These are phyloP conservation scores for Pythium scleroteichum DNA, from an alignment of 352 stramenopile genomes.

Conservation along the genomic window DNA sequence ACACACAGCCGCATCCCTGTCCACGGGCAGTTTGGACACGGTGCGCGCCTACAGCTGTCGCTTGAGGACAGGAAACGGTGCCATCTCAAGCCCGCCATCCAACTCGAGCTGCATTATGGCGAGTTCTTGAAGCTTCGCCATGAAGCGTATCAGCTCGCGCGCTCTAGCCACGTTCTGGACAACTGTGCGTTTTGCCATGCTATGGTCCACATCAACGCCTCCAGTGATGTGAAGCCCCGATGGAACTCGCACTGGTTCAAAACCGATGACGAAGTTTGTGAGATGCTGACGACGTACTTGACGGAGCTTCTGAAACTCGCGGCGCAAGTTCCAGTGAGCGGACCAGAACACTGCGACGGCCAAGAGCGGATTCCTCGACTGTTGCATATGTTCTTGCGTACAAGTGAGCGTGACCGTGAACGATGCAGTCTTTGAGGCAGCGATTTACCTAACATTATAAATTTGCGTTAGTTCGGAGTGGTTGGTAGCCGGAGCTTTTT, in stretches of 20 bases:
- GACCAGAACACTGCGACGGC: constrained; percentile 1
- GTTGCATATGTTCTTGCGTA: constrained; percentile 3
- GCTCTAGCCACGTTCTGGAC: constrained; percentile 6
- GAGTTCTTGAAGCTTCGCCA: constrained; percentile 18
- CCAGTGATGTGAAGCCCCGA: constrained; percentile 5
- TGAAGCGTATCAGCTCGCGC: constrained; percentile 14
- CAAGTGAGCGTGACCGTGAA: neutral
- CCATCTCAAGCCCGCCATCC: neutral
- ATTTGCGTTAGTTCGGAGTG: no score
- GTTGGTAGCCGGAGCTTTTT: no score
- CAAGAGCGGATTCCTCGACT: constrained; percentile 6
- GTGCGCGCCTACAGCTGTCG: neutral
- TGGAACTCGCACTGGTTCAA: constrained; percentile 16
- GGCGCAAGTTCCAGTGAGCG: neutral
- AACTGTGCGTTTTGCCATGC: constrained; percentile 6
- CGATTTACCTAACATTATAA: neutral
- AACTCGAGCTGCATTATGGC: constrained; percentile 1
- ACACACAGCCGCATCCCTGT: constrained; percentile 10
- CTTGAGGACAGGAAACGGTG: no score
- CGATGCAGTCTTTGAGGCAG: neutral
- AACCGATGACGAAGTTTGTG: constrained; percentile 5
- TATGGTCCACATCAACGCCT: neutral
- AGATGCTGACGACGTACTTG: constrained; percentile 14
- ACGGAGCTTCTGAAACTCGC: constrained; percentile 9
- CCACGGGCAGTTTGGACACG: constrained; percentile 4